Evolutionary conservation across 352 stramenopile species (phyloP), one percentile per base, ranked within the genome.

Genomic region (Phytophthora colocasiae): DNA sequence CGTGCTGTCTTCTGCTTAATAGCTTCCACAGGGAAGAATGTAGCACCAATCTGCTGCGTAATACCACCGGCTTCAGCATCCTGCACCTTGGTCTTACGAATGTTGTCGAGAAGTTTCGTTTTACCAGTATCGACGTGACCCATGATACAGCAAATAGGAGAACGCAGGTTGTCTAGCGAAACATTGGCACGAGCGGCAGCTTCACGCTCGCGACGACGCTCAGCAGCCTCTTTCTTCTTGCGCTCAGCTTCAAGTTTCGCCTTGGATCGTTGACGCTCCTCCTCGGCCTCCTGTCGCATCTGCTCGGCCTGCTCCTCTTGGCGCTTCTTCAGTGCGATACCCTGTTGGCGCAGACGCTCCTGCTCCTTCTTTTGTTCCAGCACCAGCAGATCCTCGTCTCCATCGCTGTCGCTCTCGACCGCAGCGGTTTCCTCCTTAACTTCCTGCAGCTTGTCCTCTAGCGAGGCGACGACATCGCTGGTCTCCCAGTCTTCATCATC

Each of bases 81-180:
- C 83, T 99, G 97, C 24, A 99, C 98, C 78, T 99, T 99, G 22
- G 97, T 99, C 69, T 95, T 93, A 34, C 98, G 91, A 63, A 99
- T 99, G 73, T 99, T 99, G 79, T 99, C 98, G n/a, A 99, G 78
- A 55, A 99, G 73, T 78, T 99, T 99, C 36, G 98, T 99, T 81
- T 99, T 99, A 68, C 98, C 94, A 11, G 94, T 98, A 73, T 98
- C 95, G 73, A 98, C 95, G 79, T 98, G 95, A n/a, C 95, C 98
- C 97, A 99, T 99, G 72, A 99, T 99, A 76, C 97, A 98, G 49
- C 97, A 98, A 76, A 99, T 99, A n/a, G 98, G 98, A 54, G 95
- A 99, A 36, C 98, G 95, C 27, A 99, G 80, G 74, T 99, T 95
- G 71, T 99, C 94, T 6, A 84, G 66, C 11, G 92, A 96, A 8